A percentile compares a stretch with the other conserved stretches of the same genome.
Evolutionary conservation across 495 filamentous ascomycete species (phyloP).

Genomic region (Massariosphaeria phaeospora): DNA sequence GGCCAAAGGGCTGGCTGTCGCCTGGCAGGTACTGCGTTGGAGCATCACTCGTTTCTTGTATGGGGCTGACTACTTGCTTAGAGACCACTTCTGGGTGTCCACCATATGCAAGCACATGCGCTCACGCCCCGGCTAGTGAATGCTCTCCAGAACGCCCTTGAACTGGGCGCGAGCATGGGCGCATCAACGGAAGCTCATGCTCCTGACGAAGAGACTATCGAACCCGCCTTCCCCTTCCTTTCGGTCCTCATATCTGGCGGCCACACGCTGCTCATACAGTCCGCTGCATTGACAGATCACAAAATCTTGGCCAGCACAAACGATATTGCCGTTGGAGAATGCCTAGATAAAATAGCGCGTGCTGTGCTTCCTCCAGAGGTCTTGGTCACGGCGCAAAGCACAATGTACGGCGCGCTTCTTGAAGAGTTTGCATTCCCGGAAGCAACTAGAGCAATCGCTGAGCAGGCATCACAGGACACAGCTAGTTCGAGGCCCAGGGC

Average conservation of each 20-base stretch:
- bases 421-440: slow-evolving; percentile 73
- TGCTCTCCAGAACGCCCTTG: slow-evolving; percentile 45
- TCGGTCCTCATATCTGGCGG: slow-evolving; percentile 89
- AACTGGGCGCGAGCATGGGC: neutral
- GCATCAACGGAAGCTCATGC: neutral
- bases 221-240: slow-evolving; percentile 70
- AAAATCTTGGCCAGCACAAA: slow-evolving; percentile 60
- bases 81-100: slow-evolving; percentile 74
- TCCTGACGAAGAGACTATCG: neutral
- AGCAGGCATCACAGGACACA: neutral
- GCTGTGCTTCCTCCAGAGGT: slow-evolving; percentile 56
- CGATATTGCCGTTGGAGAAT: slow-evolving; percentile 79
- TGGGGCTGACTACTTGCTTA: neutral
- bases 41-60: neutral
- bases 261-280: slow-evolving; percentile 80
- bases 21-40: slow-evolving; percentile 53
- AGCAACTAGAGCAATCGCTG: neutral
- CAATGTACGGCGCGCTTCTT: slow-evolving; percentile 73
- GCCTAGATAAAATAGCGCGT: slow-evolving; percentile 80
- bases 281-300: slow-evolving; percentile 60
- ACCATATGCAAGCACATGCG: slow-evolving; percentile 97
- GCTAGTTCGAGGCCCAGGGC: neutral
- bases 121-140: slow-evolving; percentile 77
- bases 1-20: slow-evolving; percentile 81
- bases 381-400: slow-evolving; percentile 45